Evolutionary conservation across 1,284 basidiomycete species (phyloP).

Genomic region (Sanghuangporus baumii): DNA sequence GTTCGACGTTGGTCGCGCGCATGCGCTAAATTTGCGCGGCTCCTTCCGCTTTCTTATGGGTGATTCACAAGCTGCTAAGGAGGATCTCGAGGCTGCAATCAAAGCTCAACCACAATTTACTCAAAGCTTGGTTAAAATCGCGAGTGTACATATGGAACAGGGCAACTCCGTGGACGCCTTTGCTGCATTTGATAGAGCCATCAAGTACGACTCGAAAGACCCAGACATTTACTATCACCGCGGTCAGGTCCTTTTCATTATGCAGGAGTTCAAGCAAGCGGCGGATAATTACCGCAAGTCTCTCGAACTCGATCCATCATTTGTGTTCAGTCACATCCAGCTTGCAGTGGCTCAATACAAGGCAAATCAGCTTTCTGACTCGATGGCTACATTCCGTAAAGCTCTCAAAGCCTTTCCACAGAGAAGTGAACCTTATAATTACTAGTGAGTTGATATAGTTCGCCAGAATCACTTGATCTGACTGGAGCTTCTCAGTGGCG

Average conservation of each 20-base stretch:
- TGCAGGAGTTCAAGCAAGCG: conserved; percentile 83
- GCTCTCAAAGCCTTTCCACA: conserved; percentile 80
- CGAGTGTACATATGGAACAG: conserved; percentile 97
- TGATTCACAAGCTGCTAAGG: conserved; percentile 81
- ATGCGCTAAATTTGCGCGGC: conserved; percentile 90
- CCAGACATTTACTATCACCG: conserved; percentile 99
- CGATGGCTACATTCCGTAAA: conserved; percentile 86
- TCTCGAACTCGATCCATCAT: conserved; percentile 74
- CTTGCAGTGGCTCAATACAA: conserved; percentile 98
- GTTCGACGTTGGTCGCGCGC: conserved; percentile 71
- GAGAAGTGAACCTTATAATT: conserved; percentile 83
- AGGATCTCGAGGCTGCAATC: conserved; percentile 79
- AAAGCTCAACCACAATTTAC: conserved; percentile 72
- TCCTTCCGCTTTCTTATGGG: conserved; percentile 95
- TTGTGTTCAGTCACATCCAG: conserved; percentile 96
- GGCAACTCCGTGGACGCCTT: conserved; percentile 78
- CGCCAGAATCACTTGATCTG: background rate
- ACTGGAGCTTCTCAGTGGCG: conserved; percentile 57
- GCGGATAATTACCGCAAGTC: conserved; percentile 91
- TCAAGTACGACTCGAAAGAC: conserved; percentile 78
- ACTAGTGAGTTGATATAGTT: conserved; percentile 58
- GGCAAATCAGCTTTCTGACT: conserved; percentile 67
- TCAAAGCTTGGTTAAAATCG: conserved; percentile 95
- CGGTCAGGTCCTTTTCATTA: conserved; percentile 97
- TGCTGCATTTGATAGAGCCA: conserved; percentile 88